These are phyloP conservation scores for Plasmodium gonderi DNA, from an alignment of 169 alveolate genomes.

Conservation along the genomic window DNA sequence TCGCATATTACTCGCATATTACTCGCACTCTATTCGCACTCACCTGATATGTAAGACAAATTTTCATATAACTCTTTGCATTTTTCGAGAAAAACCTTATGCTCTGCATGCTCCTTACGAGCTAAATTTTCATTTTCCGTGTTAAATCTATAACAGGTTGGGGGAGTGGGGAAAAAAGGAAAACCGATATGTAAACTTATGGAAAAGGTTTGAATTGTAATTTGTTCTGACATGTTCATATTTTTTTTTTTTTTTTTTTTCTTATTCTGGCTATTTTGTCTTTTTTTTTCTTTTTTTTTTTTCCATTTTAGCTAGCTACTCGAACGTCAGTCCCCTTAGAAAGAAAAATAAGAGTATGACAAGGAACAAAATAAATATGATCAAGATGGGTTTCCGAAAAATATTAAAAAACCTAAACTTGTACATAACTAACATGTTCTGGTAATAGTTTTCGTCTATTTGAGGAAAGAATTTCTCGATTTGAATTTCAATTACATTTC, in stretches of 20 bases:
- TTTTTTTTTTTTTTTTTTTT: neutral
- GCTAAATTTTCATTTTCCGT: constrained; percentile 7
- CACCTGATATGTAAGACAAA: constrained; percentile 68
- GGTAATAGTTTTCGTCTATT: constrained; percentile 28
- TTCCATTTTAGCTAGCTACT: constrained; percentile 29
- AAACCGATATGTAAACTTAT: neutral
- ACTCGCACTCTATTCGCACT: neutral
- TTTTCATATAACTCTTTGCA: constrained; percentile 61
- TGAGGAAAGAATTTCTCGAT: constrained; percentile 39
- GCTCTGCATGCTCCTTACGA: neutral
- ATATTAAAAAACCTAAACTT: neutral
- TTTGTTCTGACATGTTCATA: neutral
- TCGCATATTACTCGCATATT: too few species aligned
- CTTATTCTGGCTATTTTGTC: neutral
- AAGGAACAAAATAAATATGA: constrained; percentile 15
- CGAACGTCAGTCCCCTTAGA: constrained; percentile 18
- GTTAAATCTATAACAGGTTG: constrained; percentile 25
- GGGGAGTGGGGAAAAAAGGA: neutral
- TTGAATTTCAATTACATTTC: constrained; percentile 53
- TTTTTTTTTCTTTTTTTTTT: constrained; percentile 42
- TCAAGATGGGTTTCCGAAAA: constrained; percentile 31
- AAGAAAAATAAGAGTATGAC: constrained; percentile 8
- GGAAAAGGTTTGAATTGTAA: neutral
- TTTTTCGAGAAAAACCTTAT: neutral
- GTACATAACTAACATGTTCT: constrained; percentile 34